Evolutionary conservation across 139 green algal genomes (phyloP), one percentile per base, ranked within the genome.

Genomic region (Gonium pectorale): DNA sequence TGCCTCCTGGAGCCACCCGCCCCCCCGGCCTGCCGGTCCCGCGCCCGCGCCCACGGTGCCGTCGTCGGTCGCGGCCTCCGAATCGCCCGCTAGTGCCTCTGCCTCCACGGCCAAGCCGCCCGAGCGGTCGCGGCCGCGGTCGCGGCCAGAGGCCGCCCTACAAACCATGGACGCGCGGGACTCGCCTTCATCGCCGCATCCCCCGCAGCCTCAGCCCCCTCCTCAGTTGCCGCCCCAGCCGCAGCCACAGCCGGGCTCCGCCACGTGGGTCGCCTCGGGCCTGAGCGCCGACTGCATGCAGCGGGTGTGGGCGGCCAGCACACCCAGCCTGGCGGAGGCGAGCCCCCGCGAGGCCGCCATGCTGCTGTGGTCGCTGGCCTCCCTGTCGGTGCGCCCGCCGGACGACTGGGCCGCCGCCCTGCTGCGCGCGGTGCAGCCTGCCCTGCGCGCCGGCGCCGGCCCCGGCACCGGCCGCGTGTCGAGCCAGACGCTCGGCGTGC

Each of bases 261-360:
- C 77, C 31, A 22, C 43, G 5, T 83, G 77, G 77, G 15, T 19
- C 8, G 62, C 62, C 15, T 83, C 77, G 40, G 77, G 77, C 43
- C 77, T 83, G 11, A 74, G 22, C 15, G 24, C 41, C 7, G 77
- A 83, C 9, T 83, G 77, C 62, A 31, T 83, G 43, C 38, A 40
- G 21, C 60, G 62, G 43, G 73, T 83, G 62, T 83, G 60, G 77
- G 31, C 62, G 22, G 41, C 43, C 43, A 66, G 24, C 43, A 7
- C 8, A 5, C 44, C 62, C 43, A 63, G n/a, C n/a, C n/a, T 83
- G 43, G 1, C 26, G 6, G 43, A 83, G 24, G 77, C 62, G 43
- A 51, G 15, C 19, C 77, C 77, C 5, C 44, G 29, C 24, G 77
- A 83, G 77, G 77, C 77, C 3, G 77, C 77, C 41, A 73, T 83